Evolutionary conservation across 495 filamentous ascomycete species (phyloP).

Genomic region (Penicillium goetzii): DNA sequence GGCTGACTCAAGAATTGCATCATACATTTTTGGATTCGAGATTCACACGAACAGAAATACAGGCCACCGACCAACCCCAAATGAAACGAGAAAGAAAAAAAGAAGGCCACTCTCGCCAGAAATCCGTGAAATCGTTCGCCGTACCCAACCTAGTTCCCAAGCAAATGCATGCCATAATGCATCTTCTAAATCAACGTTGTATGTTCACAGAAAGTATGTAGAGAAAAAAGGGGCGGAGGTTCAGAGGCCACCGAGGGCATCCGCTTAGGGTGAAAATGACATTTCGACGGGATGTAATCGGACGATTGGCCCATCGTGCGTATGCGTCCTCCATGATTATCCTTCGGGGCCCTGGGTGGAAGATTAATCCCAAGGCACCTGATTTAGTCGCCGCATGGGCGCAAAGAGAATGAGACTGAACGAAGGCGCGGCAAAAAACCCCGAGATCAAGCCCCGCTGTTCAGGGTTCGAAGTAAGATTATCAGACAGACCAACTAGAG

Average conservation of each 20-base stretch:
- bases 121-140: constrained; percentile 37
- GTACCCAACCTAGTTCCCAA: constrained; percentile 31
- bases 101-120: constrained; percentile 34
- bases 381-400: background rate
- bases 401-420: constrained; percentile 1
- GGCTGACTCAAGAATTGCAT: constrained; percentile 6
- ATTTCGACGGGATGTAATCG: background rate
- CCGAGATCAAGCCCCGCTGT: background rate
- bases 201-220: constrained; percentile 35
- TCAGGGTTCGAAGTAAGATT: background rate
- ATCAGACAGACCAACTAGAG: background rate
- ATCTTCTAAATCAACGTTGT: constrained; percentile 43
- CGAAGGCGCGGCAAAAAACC: background rate
- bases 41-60: constrained; percentile 15
- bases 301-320: background rate
- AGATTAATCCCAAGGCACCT: background rate
- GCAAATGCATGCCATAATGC: constrained; percentile 42
- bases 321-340: background rate
- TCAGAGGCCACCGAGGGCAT: background rate
- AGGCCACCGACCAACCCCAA: constrained; percentile 15
- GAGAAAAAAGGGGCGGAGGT: constrained; percentile 9
- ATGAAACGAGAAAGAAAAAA: constrained; percentile 22
- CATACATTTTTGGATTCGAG: constrained; percentile 17
- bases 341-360: background rate
- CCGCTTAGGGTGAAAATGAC: background rate